phyloP scores from a whole-genome alignment of 2,329 filamentous ascomycete species.

The Nectriaceae sp. region DNA sequence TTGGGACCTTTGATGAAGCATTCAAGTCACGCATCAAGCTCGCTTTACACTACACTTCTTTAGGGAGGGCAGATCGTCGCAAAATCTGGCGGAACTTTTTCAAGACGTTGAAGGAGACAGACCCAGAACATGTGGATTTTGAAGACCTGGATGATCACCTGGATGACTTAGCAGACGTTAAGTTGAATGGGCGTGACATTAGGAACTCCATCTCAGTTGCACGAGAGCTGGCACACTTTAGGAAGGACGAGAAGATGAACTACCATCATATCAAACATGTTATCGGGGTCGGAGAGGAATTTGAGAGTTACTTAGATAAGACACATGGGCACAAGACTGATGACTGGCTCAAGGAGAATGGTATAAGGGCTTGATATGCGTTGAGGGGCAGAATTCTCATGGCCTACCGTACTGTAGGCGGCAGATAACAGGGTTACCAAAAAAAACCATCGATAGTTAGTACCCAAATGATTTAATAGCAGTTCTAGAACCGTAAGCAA shows the following conservation, averaged over 20 bases:
- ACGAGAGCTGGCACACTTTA: constrained; percentile 24
- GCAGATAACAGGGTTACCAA: too few relatives aligned
- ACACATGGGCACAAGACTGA: too few relatives aligned
- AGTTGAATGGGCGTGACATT: constrained; percentile 46
- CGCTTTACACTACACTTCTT: constrained; percentile 32
- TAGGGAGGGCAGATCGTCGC: constrained; percentile 20
- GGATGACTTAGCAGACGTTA: constrained; percentile 31
- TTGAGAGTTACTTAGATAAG: constrained; percentile 9
- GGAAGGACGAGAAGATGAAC: constrained; percentile 1
- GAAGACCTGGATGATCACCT: constrained; percentile 17
- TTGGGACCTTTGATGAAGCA: constrained; percentile 38
- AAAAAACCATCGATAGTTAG: too few relatives aligned
- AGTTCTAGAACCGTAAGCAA: too few relatives aligned
- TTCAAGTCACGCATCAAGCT: too few relatives aligned
- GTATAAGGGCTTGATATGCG: too few relatives aligned
- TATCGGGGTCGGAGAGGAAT: constrained; percentile 7
- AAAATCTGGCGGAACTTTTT: constrained; percentile 35
- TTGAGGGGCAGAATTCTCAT: too few relatives aligned
- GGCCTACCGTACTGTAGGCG: too few relatives aligned
- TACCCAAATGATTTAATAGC: too few relatives aligned
- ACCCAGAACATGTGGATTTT: constrained; percentile 7
- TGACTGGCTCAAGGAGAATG: too few relatives aligned
- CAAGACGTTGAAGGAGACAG: constrained; percentile 5
- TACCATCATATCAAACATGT: constrained; percentile 5
- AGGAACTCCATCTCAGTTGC: constrained; percentile 37